These are phyloP conservation scores for Kurtzmaniella quercitrusa DNA, from an alignment of 1,139 yeast genomes.

Conservation along the genomic window DNA sequence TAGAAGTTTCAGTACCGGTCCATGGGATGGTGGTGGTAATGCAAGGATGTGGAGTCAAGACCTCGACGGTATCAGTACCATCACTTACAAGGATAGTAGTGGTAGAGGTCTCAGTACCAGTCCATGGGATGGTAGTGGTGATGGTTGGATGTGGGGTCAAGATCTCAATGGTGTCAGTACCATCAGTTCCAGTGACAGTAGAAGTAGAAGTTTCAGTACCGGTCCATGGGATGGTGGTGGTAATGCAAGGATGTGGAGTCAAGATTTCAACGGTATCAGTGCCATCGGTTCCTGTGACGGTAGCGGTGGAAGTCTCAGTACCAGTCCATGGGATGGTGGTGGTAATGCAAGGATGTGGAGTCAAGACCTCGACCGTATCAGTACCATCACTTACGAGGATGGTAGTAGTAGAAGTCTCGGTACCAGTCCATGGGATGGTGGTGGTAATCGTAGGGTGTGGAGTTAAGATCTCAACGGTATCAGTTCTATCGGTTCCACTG, in stretches of 20 bases:
- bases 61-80: background rate
- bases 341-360: constrained; percentile 4
- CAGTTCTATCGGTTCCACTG: too few species aligned
- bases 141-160: background rate
- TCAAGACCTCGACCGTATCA: background rate
- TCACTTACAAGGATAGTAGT: background rate
- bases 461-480: constrained; percentile 10
- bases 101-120: background rate
- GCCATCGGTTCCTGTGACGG: background rate
- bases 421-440: constrained; percentile 6
- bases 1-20: background rate
- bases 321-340: constrained; percentile 11
- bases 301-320: background rate
- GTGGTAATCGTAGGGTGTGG: constrained; percentile 7
- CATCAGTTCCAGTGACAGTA: background rate
- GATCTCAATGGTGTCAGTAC: background rate
- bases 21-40: background rate
- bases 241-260: background rate
- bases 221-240: background rate
- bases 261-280: background rate
- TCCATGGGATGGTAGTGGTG: background rate
- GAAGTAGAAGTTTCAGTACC: background rate
- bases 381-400: background rate
- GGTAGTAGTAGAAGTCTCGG: background rate
- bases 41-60: background rate